These are phyloP conservation scores for Lipomyces spencermartinsiae DNA, from an alignment of 805 yeast genomes.

Conservation along the genomic window DNA sequence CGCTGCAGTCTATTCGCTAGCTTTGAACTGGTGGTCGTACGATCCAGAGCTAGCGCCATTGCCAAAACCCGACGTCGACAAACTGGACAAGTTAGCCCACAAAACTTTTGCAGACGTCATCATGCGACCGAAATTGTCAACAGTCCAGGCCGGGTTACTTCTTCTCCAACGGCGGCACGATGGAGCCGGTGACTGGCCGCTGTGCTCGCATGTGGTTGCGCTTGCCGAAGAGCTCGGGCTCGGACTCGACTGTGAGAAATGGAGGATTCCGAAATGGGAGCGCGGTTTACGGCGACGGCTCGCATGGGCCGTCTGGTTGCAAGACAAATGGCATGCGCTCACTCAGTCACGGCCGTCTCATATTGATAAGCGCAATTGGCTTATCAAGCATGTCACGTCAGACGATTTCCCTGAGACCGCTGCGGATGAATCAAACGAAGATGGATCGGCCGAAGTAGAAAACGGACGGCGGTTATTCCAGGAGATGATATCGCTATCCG, in stretches of 20 bases:
- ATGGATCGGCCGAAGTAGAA: conserved; percentile 70
- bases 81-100: conserved; percentile 71
- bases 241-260: conserved; percentile 83
- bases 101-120: conserved; percentile 71
- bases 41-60: conserved; percentile 76
- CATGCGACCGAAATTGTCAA: conserved; percentile 86
- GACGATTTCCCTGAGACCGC: conserved; percentile 41
- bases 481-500: conserved; percentile 68
- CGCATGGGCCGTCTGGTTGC: conserved; percentile 95
- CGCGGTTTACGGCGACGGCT: conserved; percentile 82
- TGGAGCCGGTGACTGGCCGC: conserved; percentile 37
- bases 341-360: conserved; percentile 87
- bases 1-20: conserved; percentile 88
- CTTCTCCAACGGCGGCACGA: conserved; percentile 60
- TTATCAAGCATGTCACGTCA: conserved; percentile 67
- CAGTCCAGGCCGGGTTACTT: conserved; percentile 87
- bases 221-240: conserved; percentile 89
- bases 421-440: conserved; percentile 44
- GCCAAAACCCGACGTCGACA: conserved; percentile 78
- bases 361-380: conserved; percentile 78
- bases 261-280: conserved; percentile 97
- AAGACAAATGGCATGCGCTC: conserved; percentile 89
- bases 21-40: conserved; percentile 94
- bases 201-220: conserved; percentile 65
- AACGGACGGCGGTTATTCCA: conserved; percentile 74